A percentile compares a stretch with the other conserved stretches of the same genome.
These are phyloP conservation scores for Thuidium tamariscinum DNA, from an alignment of 225 moss, liverwort and hornwort genomes.

Conservation along the genomic window DNA sequence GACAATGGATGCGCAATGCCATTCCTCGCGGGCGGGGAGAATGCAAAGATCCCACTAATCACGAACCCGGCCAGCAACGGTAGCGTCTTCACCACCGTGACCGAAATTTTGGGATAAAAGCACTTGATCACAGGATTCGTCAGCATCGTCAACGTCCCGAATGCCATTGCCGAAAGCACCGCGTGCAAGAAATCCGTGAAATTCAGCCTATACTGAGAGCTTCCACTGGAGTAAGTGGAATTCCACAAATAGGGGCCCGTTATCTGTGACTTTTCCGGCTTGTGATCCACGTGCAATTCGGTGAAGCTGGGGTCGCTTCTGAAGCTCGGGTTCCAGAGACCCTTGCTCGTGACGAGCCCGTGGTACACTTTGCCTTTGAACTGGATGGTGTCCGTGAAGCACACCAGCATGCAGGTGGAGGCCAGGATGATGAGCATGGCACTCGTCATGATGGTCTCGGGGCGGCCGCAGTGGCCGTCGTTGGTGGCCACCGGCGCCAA, in stretches of 20 bases:
- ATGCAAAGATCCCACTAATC: neutral
- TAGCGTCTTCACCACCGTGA: neutral
- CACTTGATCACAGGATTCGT: neutral
- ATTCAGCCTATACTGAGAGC: neutral
- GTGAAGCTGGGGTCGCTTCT: neutral
- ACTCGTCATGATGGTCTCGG: neutral
- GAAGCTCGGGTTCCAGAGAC: constrained; percentile 4
- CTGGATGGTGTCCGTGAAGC: neutral
- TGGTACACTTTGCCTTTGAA: neutral
- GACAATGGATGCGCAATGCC: no score
- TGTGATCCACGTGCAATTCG: neutral
- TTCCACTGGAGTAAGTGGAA: neutral
- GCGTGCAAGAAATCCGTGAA: neutral
- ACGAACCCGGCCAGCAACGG: neutral
- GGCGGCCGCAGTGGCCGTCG: neutral
- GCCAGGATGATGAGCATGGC: neutral
- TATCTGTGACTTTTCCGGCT: neutral
- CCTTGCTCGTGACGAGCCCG: neutral
- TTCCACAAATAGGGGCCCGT: neutral
- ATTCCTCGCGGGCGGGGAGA: no score
- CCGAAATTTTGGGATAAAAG: neutral
- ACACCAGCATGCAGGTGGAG: neutral
- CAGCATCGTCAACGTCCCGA: neutral
- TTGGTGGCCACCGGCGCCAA: neutral
- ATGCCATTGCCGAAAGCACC: neutral